Conservation (phyloP, 2,329 filamentous ascomycete genomes). For the Arthrocladium fulminans region DNA sequence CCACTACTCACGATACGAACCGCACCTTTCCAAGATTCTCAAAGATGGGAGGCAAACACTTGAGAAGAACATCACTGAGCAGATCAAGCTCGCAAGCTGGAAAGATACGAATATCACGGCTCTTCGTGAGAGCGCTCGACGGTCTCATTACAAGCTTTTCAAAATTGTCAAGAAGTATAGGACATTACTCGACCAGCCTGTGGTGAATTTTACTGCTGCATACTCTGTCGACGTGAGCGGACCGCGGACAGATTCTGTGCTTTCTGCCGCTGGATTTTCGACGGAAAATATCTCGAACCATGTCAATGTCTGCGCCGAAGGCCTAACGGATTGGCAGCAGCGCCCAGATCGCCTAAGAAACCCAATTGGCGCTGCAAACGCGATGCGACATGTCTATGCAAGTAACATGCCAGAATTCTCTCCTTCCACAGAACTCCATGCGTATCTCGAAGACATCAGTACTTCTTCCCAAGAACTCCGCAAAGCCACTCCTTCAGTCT, state of each 20-base stretch:
- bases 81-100: conserved; percentile 92
- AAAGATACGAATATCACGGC: conserved; percentile 94
- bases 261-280: neutral
- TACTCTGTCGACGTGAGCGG: conserved; percentile 48
- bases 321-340: conserved; percentile 29
- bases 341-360: conserved; percentile 62
- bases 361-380: conserved; percentile 57
- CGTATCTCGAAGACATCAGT: conserved; percentile 61
- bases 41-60: conserved; percentile 59
- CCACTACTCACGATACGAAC: conserved; percentile 65
- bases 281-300: conserved; percentile 23
- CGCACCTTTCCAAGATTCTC: conserved; percentile 56
- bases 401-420: conserved; percentile 46
- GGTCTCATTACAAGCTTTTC: conserved; percentile 87
- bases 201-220: conserved; percentile 54
- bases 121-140: conserved; percentile 76
- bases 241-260: neutral
- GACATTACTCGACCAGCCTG: conserved; percentile 64
- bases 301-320: conserved; percentile 25
- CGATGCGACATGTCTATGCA: conserved; percentile 59
- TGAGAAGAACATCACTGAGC: conserved; percentile 88
- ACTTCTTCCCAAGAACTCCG: conserved; percentile 63
- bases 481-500: conserved; percentile 69
- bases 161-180: conserved; percentile 87
- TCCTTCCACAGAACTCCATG: conserved; percentile 51